A percentile compares a stretch with the other conserved stretches of the same genome.
Evolutionary conservation across 192 early-diverging fungal genomes (phyloP).

Genomic region (Coemansia biformis): DNA sequence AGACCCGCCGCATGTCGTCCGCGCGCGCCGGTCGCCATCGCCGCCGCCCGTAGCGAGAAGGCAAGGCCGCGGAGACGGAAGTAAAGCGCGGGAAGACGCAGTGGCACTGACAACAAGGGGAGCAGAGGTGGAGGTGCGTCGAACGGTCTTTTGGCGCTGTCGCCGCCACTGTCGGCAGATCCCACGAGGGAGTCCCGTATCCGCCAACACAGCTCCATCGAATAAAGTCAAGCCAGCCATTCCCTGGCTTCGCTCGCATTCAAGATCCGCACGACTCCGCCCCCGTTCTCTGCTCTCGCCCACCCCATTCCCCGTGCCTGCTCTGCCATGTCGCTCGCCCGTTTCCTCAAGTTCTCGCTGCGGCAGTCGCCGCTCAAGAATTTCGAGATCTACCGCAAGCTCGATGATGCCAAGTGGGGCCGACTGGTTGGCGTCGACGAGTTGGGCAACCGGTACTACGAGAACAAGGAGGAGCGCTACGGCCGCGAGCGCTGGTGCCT

Average conservation of each 20-base stretch:
- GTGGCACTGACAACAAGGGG: no score
- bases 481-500: conserved; percentile 78
- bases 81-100: no score
- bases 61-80: no score
- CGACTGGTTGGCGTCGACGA: conserved; percentile 64
- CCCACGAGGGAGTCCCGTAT: no score
- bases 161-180: no score
- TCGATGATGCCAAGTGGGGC: conserved; percentile 61
- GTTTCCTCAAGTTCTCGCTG: conserved; percentile 40
- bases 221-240: no score
- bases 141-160: no score
- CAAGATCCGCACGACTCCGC: not conserved
- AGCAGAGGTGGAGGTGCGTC: no score
- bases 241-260: no score
- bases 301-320: no score
- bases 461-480: conserved; percentile 64
- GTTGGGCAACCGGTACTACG: conserved; percentile 73
- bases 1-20: conserved; percentile 59
- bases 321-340: conserved; percentile 43
- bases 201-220: no score
- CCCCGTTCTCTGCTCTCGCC: not conserved
- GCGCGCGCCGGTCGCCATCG: not conserved
- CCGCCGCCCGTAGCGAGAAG: not conserved
- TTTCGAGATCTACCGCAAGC: conserved; percentile 44
- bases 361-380: conserved; percentile 42